Evolutionary conservation across 2,329 filamentous ascomycete species (phyloP), one percentile per base, ranked within the genome.

Genomic region (Monosporascus sp.): DNA sequence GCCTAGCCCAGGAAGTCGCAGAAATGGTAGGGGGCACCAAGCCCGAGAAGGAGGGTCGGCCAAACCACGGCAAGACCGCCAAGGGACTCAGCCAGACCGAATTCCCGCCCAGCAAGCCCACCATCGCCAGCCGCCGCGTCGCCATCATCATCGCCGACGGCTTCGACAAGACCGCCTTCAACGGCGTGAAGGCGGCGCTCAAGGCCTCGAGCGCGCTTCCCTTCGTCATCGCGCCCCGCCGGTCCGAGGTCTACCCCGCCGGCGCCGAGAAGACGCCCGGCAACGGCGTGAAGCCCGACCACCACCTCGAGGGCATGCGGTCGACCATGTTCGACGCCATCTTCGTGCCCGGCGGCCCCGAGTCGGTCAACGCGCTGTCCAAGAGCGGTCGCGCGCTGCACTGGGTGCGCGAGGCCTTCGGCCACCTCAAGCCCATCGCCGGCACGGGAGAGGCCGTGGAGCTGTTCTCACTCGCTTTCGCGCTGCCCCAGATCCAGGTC

Each of bases 321-420:
- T 89, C 85, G 28, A 90, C 87, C 37, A 84, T 94, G 78, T 93
- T 93, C 58, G 90, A 94, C 65, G 85, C 88, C 0, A 65, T 92
- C 28, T 91, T 91, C 64, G 73, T 95, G 3, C 89, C 89, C 1
- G 88, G 88, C 1, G 89, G 90, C 1, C 74, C 78, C 0, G 76
- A 85, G 53, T 82, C 83, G 1, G 72, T 88, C 45, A 73, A 79
- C 50, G 83, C 82, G 0, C 78, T 94, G 0, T 72, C 78, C 52
- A 82, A 85, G 73, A 89, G 80, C 56, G 89, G 89, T 0, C 85
- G 88, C 18, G 87, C 87, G 0, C 65, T 88, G 2, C 86, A 93
- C 73, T 94, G 87, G 82, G 73, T 93, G 4, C 80, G 87, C 2
- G 90, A 94, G 68, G 86, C 89, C 0, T 94, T 93, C 60, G 89